Percentiles rank a stretch among this genome's conserved stretches.
These are phyloP conservation scores for Irpex sp. DNA, from an alignment of 1,284 basidiomycete genomes.

Conservation along the genomic window DNA sequence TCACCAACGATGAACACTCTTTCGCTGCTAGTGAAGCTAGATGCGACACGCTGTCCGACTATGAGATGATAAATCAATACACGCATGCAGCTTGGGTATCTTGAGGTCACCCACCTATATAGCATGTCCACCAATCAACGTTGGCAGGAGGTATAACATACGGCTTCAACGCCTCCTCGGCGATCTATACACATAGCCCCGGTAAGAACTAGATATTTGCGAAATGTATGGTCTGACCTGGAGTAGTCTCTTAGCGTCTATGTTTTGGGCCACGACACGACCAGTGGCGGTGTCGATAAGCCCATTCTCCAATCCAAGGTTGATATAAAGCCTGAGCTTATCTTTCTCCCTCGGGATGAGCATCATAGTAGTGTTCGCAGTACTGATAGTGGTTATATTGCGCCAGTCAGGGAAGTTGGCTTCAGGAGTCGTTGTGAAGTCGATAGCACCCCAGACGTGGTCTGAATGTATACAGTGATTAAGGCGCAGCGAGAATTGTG, in stretches of 20 bases:
- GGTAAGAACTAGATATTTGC: not conserved
- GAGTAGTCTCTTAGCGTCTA: conserved; percentile 58
- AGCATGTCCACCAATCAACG: conserved; percentile 80
- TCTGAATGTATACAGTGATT: conserved; percentile 30
- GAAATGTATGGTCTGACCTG: conserved; percentile 23
- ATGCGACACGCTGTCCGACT: conserved; percentile 77
- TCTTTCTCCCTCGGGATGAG: conserved; percentile 75
- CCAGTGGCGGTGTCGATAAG: not conserved
- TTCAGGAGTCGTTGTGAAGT: conserved; percentile 48
- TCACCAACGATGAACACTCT: conserved; percentile 80
- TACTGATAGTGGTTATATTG: conserved; percentile 59
- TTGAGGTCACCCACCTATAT: conserved; percentile 38
- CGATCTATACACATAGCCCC: conserved; percentile 45
- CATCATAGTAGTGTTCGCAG: conserved; percentile 51
- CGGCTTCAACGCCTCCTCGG: conserved; percentile 61
- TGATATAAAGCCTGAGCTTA: conserved; percentile 71
- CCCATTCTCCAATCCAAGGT: conserved; percentile 48
- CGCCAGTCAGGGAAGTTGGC: conserved; percentile 83
- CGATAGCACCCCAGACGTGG: conserved; percentile 77
- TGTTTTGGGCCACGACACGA: conserved; percentile 55
- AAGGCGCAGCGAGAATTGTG: not conserved
- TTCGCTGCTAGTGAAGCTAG: conserved; percentile 58
- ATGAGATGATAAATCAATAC: not conserved
- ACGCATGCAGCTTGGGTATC: not conserved
- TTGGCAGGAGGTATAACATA: conserved; percentile 56